Conservation (phyloP, 495 filamentous ascomycete species). For the Penicillium ucsense region DNA sequence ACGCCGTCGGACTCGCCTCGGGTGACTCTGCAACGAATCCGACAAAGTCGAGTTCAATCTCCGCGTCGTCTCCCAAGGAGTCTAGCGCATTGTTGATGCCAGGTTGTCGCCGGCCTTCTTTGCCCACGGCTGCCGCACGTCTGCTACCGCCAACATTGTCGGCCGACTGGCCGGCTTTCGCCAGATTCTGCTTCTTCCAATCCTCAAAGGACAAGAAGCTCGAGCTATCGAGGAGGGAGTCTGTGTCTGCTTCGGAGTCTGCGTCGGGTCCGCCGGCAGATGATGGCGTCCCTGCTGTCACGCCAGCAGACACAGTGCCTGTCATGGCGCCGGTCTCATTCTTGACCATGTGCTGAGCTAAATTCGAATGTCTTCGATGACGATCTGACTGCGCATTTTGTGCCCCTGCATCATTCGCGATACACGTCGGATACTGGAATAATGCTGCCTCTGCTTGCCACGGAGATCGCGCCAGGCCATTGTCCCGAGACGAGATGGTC, state of each 20-base stretch:
- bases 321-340: neutral
- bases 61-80: slow-evolving; percentile 73
- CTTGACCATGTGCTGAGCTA: slow-evolving; percentile 1
- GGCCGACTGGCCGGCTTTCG: slow-evolving; percentile 73
- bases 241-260: slow-evolving; percentile 43
- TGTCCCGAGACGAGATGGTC: neutral
- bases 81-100: slow-evolving; percentile 58
- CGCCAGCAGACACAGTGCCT: neutral
- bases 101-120: slow-evolving; percentile 38
- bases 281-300: slow-evolving; percentile 1
- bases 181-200: slow-evolving; percentile 93
- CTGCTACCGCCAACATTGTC: slow-evolving; percentile 52
- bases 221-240: slow-evolving; percentile 67
- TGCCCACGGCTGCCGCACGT: slow-evolving; percentile 26
- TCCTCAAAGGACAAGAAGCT: slow-evolving; percentile 97
- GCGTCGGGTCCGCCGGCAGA: slow-evolving; percentile 3
- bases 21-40: slow-evolving; percentile 46
- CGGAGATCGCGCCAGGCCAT: slow-evolving; percentile 5
- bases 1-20: slow-evolving; percentile 27
- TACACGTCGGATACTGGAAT: slow-evolving; percentile 9
- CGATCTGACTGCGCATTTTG: neutral
- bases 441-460: slow-evolving; percentile 14
- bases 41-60: slow-evolving; percentile 85
- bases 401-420: slow-evolving; percentile 10
- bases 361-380: neutral